Evolutionary conservation across 805 yeast species (phyloP).

Genomic region (Candida nanaspora): DNA sequence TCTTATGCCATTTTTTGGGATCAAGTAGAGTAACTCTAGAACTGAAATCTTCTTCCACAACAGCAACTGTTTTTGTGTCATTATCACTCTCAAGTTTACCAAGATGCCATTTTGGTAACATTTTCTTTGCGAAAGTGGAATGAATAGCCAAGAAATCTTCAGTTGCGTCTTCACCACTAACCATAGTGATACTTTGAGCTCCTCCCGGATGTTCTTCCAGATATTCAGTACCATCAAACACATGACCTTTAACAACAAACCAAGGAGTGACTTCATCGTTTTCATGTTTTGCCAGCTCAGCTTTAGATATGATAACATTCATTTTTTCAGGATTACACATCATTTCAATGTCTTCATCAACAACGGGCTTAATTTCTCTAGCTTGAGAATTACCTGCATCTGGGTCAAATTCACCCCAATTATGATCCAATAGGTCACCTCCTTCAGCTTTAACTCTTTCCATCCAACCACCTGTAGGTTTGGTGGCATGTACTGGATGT

Average conservation of each 20-base stretch:
- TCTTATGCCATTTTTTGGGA: conserved; percentile 24
- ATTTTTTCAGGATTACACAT: conserved; percentile 20
- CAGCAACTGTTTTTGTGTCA: background rate
- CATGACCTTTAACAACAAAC: conserved; percentile 27
- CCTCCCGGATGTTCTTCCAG: conserved; percentile 28
- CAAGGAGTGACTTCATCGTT: conserved; percentile 15
- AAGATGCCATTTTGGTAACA: conserved; percentile 20
- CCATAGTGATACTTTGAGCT: conserved; percentile 17
- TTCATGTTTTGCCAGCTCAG: conserved; percentile 13
- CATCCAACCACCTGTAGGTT: conserved; percentile 28
- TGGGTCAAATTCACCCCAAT: conserved; percentile 24
- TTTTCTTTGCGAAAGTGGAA: conserved; percentile 21
- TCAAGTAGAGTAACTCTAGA: conserved; percentile 14
- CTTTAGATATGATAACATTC: conserved; percentile 10
- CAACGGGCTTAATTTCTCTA: conserved; percentile 3
- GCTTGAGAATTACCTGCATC: conserved; percentile 1
- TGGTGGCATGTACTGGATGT: conserved; percentile 21
- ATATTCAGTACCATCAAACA: conserved; percentile 27
- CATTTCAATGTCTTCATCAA: conserved; percentile 22
- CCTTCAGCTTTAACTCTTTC: conserved; percentile 26
- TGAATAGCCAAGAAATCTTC: conserved; percentile 29
- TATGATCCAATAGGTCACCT: conserved; percentile 22
- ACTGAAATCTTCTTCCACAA: background rate
- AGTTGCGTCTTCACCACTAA: conserved; percentile 23
- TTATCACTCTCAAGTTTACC: conserved; percentile 11